phyloP scores from a whole-genome alignment of 345 rosid genomes.

The Euclidium syriacum region DNA sequence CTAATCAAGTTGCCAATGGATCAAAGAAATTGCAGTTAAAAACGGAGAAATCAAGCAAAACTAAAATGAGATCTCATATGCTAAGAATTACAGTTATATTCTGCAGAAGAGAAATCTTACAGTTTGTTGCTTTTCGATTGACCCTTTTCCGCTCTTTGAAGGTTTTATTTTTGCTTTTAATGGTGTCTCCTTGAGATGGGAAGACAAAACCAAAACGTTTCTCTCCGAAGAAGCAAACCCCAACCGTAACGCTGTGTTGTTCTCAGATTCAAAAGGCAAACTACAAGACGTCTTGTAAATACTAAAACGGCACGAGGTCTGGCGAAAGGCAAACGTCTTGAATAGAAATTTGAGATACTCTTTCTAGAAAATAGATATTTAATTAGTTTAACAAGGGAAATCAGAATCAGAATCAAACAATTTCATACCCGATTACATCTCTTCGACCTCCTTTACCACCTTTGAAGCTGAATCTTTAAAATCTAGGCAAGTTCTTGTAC shows the following conservation, averaged over 20 bases:
- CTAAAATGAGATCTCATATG: not conserved
- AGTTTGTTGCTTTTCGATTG: constrained; percentile 12
- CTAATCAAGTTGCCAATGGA: not conserved
- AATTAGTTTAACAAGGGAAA: too few species aligned
- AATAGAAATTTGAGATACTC: too few species aligned
- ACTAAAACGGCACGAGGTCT: not conserved
- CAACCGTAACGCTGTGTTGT: constrained; percentile 8
- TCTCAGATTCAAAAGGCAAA: not conserved
- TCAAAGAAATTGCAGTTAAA: constrained; percentile 8
- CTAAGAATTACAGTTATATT: not conserved
- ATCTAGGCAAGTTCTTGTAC: too few species aligned
- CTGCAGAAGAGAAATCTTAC: not conserved
- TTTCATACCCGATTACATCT: too few species aligned
- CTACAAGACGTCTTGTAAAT: not conserved
- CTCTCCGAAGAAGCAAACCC: constrained; percentile 8
- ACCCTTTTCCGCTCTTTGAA: not conserved
- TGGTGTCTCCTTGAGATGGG: constrained; percentile 13
- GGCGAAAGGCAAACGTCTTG: too few species aligned
- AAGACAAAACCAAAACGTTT: constrained; percentile 17
- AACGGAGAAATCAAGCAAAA: constrained; percentile 8
- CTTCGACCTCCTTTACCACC: too few species aligned
- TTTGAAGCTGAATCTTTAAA: too few species aligned
- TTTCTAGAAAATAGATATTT: too few species aligned
- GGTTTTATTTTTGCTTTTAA: not conserved
- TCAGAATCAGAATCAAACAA: too few species aligned